Conservation (phyloP, 2,329 filamentous ascomycete species). For the Aspergillus piperis region DNA sequence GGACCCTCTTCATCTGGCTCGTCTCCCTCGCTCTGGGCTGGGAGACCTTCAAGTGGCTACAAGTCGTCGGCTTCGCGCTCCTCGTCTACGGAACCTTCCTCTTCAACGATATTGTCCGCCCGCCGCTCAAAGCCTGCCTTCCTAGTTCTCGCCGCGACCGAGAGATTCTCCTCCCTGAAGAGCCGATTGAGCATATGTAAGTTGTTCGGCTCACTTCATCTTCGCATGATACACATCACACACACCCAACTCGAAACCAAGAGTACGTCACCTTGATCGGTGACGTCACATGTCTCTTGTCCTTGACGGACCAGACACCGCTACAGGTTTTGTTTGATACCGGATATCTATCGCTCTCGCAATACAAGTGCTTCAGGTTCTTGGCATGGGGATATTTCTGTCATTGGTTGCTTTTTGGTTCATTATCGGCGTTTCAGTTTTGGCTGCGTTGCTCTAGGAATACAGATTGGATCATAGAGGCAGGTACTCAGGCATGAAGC, state of each 20-base stretch:
- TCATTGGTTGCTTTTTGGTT: not conserved
- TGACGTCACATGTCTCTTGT: not conserved
- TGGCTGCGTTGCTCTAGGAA: not conserved
- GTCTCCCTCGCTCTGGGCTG: conserved; percentile 89
- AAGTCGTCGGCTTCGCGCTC: conserved; percentile 82
- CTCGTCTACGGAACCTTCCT: conserved; percentile 96
- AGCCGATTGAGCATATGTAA: conserved; percentile 72
- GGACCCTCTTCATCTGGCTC: conserved; percentile 94
- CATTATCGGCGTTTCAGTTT: not conserved
- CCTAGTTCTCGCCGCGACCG: conserved; percentile 57
- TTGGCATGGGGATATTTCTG: not conserved
- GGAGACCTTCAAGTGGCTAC: conserved; percentile 97
- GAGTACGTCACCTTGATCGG: not conserved
- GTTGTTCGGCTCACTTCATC: not conserved
- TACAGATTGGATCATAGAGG: not conserved
- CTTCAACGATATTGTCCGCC: conserved; percentile 90
- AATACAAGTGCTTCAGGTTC: conserved; percentile 3
- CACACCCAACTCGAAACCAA: not conserved
- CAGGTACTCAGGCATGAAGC: too few species aligned
- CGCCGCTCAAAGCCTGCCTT: conserved; percentile 71
- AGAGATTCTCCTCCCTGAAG: conserved; percentile 68
- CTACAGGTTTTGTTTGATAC: too few species aligned
- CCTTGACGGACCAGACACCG: not conserved
- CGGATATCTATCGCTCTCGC: not conserved
- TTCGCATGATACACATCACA: not conserved